Evolutionary conservation across 148 eudicot species (phyloP).

Genomic region (Chenopodium formosanum): DNA sequence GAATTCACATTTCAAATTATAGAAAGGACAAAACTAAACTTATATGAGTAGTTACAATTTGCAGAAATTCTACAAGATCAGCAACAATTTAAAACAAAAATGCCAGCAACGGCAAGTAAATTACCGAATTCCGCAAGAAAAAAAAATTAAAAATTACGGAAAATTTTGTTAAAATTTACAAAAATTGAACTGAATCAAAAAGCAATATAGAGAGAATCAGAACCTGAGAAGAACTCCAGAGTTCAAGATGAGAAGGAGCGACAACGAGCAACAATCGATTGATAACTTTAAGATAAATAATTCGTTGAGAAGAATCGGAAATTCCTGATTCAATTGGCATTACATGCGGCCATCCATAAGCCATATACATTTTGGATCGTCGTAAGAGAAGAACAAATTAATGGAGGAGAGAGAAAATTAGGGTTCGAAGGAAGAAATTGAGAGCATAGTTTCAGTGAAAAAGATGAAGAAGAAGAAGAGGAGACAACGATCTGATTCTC

Average conservation of each 20-base stretch:
- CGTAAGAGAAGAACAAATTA: not conserved
- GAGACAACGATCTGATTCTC: constrained; percentile 23
- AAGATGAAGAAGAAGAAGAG: constrained; percentile 15
- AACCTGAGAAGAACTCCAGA: constrained; percentile 93
- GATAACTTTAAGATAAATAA: constrained; percentile 59
- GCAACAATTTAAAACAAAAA: not conserved
- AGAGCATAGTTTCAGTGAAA: constrained; percentile 28
- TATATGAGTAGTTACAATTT: not conserved
- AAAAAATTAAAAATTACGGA: not conserved
- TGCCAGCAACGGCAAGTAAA: not conserved
- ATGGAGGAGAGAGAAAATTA: constrained; percentile 17
- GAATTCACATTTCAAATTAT: not conserved
- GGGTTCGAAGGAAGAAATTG: constrained; percentile 22
- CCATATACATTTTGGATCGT: constrained; percentile 83
- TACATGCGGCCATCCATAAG: constrained; percentile 98
- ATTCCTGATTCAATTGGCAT: constrained; percentile 70
- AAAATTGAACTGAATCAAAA: not conserved
- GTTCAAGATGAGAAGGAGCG: constrained; percentile 78
- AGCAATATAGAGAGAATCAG: not conserved
- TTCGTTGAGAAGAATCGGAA: constrained; percentile 54
- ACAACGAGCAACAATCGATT: constrained; percentile 75
- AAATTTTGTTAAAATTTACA: not conserved
- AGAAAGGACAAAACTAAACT: not conserved
- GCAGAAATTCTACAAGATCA: not conserved
- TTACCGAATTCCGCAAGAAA: not conserved